Conservation (phyloP, 139 green algal genomes). For the Coccomyxa sp. region DNA sequence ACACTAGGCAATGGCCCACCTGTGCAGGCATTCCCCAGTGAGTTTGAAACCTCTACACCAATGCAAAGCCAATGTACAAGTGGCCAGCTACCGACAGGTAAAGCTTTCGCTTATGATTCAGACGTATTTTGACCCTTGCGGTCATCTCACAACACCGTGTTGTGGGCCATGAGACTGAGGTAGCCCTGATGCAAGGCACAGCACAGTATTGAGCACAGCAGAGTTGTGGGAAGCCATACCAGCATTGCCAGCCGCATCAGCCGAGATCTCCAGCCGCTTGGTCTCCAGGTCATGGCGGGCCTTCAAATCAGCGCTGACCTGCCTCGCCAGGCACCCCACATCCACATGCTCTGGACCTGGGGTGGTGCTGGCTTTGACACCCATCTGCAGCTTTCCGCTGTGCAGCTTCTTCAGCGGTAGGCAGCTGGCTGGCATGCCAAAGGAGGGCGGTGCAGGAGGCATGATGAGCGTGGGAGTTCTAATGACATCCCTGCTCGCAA, state of each 20-base stretch:
- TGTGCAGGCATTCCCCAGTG: background rate
- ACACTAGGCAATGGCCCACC: background rate
- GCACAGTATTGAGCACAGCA: background rate
- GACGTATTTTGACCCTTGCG: too few relatives aligned
- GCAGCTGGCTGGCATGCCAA: background rate
- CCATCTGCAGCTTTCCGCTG: too few relatives aligned
- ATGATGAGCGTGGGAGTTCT: background rate
- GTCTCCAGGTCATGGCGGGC: background rate
- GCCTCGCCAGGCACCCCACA: background rate
- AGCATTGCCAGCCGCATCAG: background rate
- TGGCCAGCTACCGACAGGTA: background rate
- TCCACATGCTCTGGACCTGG: background rate
- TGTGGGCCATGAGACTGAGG: background rate
- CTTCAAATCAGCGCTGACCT: background rate
- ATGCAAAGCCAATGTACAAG: background rate
- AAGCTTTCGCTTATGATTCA: too few relatives aligned
- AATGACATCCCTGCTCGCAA: background rate
- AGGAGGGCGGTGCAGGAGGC: background rate
- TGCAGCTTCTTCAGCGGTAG: background rate
- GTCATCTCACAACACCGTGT: too few relatives aligned
- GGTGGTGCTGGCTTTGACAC: too few relatives aligned
- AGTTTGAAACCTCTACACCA: background rate
- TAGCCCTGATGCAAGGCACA: background rate
- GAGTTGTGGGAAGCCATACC: background rate
- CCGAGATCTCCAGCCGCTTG: background rate